Base-by-base conservation (phyloP, 2,329 filamentous ascomycete genomes). In the Beauveria bassiana region DNA sequence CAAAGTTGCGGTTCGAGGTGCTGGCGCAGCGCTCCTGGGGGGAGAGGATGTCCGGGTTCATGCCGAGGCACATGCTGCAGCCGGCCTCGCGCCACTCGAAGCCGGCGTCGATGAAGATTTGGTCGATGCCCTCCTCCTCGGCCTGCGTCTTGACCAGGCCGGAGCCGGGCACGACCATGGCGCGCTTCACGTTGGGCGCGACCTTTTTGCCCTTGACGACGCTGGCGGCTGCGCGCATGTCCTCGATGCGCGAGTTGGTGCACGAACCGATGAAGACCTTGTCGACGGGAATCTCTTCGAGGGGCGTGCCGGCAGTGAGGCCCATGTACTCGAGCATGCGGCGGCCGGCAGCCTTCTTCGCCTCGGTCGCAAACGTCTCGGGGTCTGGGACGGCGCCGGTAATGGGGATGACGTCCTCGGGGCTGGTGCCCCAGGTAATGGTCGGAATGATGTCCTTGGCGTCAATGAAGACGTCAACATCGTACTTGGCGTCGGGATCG, bases 31-130 rank as follows among this genome's bases (percentile, higher is more conserved):
- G 88, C 78, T 99, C 95, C 73, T 89, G 85, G 59, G 95, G 93
- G 2, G 92, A 86, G 52, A 98, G 84, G 65, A 99, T 98, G 74
- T 99, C 95, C 0, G 95, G 93, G 80, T 99, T 99, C 93, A 99
- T 99, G 73, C 95, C 95, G 61, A 99, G 83, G 73, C 95, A 98
- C 95, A 99, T 99, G 65, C 91, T 96, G 84, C 95, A 99, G 55
- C 95, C 95, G 67, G 95, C 95, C 79, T 99, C 95, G 72, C 95
- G 86, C 93, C 93, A 98, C 74, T 98, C 93, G 67, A 98, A 98
- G 8, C 95, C 95, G 54, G 95, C 93, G 64, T 96, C 91, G 9
- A 79, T 71, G 76, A 99, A 98, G 71, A 97, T 89, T 79, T 92
- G 91, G 77, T 98, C 91, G 5, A 99, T 86, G 59, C 93, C 93